Conservation (phyloP, 139 green algal genomes). For the Asterochloris sp. region DNA sequence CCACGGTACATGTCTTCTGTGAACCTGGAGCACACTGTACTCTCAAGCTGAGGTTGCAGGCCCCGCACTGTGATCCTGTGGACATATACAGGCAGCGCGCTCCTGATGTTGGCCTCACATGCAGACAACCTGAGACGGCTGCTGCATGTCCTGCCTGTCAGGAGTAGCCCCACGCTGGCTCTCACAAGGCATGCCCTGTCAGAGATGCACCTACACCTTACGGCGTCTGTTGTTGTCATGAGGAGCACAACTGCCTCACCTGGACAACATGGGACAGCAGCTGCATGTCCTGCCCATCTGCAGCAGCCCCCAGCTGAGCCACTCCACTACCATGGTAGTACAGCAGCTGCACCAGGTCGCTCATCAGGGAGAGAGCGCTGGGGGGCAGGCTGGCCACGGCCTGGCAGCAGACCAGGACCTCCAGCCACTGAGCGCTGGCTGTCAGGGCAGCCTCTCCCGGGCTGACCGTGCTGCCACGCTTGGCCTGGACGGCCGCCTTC, state of each 20-base stretch:
- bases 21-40: too few species aligned
- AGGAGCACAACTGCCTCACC: neutral
- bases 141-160: neutral
- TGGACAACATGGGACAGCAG: conserved; percentile 13
- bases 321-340: conserved; percentile 19
- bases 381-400: neutral
- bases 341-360: conserved; percentile 20
- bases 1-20: too few species aligned
- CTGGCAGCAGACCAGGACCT: neutral
- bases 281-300: neutral
- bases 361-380: neutral
- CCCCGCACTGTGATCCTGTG: too few species aligned
- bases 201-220: too few species aligned
- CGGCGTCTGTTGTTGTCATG: too few species aligned
- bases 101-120: too few species aligned
- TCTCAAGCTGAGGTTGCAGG: too few species aligned
- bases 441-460: conserved; percentile 3
- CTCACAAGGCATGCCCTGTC: too few species aligned
- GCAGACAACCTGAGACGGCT: conserved; percentile 2
- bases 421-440: conserved; percentile 1
- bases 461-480: neutral
- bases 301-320: neutral
- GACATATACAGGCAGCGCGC: too few species aligned
- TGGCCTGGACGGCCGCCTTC: neutral
- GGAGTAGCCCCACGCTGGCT: neutral